Conservation (phyloP, 148 eudicot species). For the Silene uniflora region DNA sequence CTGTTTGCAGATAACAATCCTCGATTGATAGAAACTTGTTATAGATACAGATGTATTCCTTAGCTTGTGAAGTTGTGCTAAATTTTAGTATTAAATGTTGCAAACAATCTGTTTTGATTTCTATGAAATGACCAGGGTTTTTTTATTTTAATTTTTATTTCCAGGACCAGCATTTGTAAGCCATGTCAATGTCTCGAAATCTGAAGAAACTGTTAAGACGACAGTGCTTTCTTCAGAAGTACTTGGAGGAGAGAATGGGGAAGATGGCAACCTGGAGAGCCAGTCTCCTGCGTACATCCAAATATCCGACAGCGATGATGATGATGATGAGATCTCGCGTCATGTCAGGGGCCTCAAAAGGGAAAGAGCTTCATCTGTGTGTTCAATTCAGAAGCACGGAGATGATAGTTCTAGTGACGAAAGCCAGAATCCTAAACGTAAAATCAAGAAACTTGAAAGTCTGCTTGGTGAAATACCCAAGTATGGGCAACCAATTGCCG, state of each 20-base stretch:
- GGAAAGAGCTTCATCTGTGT: neutral
- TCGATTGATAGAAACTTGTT: neutral
- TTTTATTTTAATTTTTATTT: neutral
- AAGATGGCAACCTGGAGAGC: neutral
- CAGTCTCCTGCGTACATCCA: neutral
- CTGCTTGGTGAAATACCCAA: neutral
- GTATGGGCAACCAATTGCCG: slow-evolving; percentile 5
- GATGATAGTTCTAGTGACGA: slow-evolving; percentile 9
- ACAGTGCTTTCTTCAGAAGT: slow-evolving; percentile 5
- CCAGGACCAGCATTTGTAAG: slow-evolving; percentile 10
- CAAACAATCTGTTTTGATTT: neutral
- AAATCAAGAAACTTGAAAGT: slow-evolving; percentile 11
- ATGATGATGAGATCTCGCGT: slow-evolving; percentile 17
- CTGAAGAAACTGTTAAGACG: slow-evolving; percentile 1
- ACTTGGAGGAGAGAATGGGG: neutral
- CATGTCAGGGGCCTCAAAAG: neutral
- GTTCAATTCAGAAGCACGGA: neutral
- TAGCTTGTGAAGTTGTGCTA: neutral
- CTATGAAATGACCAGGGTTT: neutral
- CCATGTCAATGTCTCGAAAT: neutral
- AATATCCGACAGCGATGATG: slow-evolving; percentile 22
- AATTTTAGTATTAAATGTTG: neutral
- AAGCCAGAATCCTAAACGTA: neutral
- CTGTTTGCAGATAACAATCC: neutral
- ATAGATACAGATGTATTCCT: neutral